Conservation (phyloP, 2,329 filamentous ascomycete species). For the Pestalotiopsis sp. region DNA sequence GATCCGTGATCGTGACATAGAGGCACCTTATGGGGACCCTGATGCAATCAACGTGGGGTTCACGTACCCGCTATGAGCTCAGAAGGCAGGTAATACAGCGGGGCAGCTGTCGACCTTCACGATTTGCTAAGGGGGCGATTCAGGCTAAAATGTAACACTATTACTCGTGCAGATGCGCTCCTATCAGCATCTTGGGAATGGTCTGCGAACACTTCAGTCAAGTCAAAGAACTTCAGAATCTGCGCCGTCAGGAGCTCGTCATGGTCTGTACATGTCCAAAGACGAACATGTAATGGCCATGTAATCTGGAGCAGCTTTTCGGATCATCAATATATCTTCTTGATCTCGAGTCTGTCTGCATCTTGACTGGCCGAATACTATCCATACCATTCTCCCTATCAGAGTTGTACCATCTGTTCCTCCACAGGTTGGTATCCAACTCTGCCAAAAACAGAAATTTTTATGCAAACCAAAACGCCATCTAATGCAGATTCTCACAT, state of each 20-base stretch:
- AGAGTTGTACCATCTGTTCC: background rate
- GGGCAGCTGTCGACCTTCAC: background rate
- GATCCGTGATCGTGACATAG: background rate
- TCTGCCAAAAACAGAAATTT: constrained; percentile 1
- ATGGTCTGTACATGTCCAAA: too few relatives aligned
- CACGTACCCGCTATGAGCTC: constrained; percentile 8
- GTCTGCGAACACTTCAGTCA: too few relatives aligned
- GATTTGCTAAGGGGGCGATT: background rate
- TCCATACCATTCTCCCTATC: background rate
- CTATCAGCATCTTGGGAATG: background rate
- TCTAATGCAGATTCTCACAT: constrained; percentile 18
- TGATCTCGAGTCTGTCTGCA: background rate
- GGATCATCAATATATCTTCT: background rate
- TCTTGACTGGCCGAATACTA: background rate
- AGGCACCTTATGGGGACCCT: background rate
- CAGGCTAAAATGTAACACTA: constrained; percentile 5
- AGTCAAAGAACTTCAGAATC: too few relatives aligned
- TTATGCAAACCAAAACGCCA: constrained; percentile 17
- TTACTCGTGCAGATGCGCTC: constrained; percentile 6
- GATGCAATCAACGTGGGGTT: constrained; percentile 16
- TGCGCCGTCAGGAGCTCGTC: background rate
- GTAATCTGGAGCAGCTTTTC: background rate
- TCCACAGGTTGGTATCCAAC: background rate
- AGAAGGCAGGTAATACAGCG: constrained; percentile 1
- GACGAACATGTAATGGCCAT: too few relatives aligned